Evolutionary conservation across 257 asterid genomes (phyloP), one percentile per base, ranked within the genome.

Genomic region (Agastache rugosa): DNA sequence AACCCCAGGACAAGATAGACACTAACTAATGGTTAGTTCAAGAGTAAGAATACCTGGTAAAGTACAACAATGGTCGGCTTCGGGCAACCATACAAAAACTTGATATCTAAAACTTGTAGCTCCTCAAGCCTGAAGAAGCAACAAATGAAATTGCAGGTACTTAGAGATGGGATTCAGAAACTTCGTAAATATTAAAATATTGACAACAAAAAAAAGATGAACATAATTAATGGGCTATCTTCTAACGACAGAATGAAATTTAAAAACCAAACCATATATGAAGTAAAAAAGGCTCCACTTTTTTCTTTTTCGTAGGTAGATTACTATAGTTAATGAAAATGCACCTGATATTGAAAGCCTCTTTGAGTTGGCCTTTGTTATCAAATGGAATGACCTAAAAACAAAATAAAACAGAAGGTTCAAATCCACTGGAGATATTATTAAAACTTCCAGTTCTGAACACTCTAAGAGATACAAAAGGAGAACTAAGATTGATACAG

Each of bases 101-200:
- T 92, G 83, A 92, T 90, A 84, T 92, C 98, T 90, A 92, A 81
- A 83, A 92, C 98, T 74, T 92, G 98, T 77, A 92, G 97, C 84
- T 92, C 98, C 87, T 90, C 96, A 39, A 92, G 97, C 91, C 97
- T 92, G 92, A 61, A 71, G 48, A 71, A 63, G 54, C 63, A 73
- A 62, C 29, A 78, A 37, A 71, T 64, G 22, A 56, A 79, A 65
- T 63, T 64, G 53, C 37, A 29, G 19, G 60, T 63, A 31, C 55
- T 61, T 70, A 61, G 58, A 35, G 42, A 62, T 68, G 71, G 68
- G 67, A 65, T 47, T 44, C 39, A 63, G 61, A 70, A 81, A 71
- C 60, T 53, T 17, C 50, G 20, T 17, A 63, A 27, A 42, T 44
- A 53, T 54, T 10, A 25, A 51, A 41, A 74, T 66, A 44, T 15